Percentiles rank a stretch among this genome's conserved stretches.
Evolutionary conservation across 139 green algal species (phyloP).

Genomic region (Auxenochlorella pyrenoidosa): DNA sequence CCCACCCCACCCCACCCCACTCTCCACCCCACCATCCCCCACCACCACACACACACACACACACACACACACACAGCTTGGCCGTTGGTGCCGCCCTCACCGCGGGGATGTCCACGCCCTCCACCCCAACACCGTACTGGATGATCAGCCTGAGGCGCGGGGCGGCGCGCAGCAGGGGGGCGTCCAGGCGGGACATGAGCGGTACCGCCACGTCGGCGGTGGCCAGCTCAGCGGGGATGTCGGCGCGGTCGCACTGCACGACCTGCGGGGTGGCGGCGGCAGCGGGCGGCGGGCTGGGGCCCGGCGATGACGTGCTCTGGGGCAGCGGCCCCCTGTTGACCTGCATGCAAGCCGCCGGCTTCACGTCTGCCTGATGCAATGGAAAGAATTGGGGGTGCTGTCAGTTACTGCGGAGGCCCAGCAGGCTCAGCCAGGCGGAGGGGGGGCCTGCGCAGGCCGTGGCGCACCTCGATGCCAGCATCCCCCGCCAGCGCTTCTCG

Average conservation of each 20-base stretch:
- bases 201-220: constrained; percentile 64
- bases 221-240: constrained; percentile 43
- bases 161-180: constrained; percentile 42
- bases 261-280: constrained; percentile 16
- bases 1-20: too few species aligned
- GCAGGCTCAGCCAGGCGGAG: background rate
- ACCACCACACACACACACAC: too few species aligned
- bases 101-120: constrained; percentile 65
- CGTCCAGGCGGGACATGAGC: constrained; percentile 60
- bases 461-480: constrained; percentile 21
- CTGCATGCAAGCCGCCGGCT: too few species aligned
- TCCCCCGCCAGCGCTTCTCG: constrained; percentile 42
- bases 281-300: too few species aligned
- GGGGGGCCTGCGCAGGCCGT: background rate
- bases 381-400: too few species aligned
- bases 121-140: constrained; percentile 77
- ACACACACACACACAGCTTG: background rate
- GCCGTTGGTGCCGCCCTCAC: background rate
- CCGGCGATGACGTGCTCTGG: too few species aligned
- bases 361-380: too few species aligned
- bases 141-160: constrained; percentile 63
- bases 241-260: constrained; percentile 40
- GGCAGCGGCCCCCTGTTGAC: too few species aligned
- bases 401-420: too few species aligned
- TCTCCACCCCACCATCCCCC: too few species aligned